Conservation (phyloP, 2,329 filamentous ascomycete genomes). For the Stagonosporopsis tanaceti region DNA sequence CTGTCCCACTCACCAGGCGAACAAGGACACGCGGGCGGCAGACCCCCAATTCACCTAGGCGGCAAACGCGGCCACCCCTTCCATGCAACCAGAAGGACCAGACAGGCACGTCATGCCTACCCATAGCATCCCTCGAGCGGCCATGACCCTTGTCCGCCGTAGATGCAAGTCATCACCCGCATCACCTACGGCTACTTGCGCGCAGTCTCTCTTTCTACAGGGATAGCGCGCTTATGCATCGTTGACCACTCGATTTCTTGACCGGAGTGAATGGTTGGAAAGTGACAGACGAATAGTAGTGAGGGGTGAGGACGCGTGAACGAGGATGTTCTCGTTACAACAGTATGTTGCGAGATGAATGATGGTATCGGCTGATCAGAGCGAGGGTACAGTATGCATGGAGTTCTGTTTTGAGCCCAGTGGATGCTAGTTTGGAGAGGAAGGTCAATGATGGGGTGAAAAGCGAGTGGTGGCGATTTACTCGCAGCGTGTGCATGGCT, state of each 20-base stretch:
- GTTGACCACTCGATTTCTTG: not conserved
- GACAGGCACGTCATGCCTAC: not conserved
- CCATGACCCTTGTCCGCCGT: not conserved
- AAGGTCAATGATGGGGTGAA: not conserved
- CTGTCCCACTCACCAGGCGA: not conserved
- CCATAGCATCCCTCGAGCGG: not conserved
- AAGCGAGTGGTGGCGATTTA: not conserved
- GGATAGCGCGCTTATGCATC: not conserved
- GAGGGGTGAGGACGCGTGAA: not conserved
- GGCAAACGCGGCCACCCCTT: not conserved
- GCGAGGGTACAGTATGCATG: not conserved
- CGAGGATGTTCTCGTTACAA: not conserved
- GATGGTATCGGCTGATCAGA: not conserved
- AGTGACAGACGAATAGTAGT: not conserved
- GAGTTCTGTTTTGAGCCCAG: not conserved
- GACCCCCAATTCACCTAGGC: not conserved
- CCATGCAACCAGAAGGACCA: not conserved
- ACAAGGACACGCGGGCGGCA: not conserved
- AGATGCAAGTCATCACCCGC: not conserved
- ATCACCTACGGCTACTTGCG: not conserved
- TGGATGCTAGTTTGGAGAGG: not conserved
- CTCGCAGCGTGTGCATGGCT: not conserved
- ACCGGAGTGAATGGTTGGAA: not conserved
- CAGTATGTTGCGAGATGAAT: not conserved
- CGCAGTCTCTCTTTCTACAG: not conserved